phyloP scores from a whole-genome alignment of 140 eudicot genomes.

The Flaveria floridana region DNA sequence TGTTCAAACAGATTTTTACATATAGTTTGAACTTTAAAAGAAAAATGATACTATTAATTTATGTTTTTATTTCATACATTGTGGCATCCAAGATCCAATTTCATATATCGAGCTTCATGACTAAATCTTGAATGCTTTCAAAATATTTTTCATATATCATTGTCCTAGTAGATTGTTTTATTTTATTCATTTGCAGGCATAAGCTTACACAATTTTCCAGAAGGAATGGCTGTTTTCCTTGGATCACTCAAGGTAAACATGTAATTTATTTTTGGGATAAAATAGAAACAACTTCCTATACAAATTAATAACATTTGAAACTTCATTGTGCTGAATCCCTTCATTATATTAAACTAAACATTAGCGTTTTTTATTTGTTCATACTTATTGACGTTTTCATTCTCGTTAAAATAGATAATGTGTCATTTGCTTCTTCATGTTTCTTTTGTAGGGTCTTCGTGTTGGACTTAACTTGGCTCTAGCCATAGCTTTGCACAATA shows the following conservation, averaged over 20 bases:
- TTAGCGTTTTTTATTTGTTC: neutral
- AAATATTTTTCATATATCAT: neutral
- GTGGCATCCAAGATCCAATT: conserved; percentile 12
- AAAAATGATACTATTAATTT: neutral
- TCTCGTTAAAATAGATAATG: neutral
- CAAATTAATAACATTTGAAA: neutral
- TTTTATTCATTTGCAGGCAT: conserved; percentile 53
- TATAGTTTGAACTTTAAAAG: neutral
- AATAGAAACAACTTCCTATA: neutral
- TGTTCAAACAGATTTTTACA: neutral
- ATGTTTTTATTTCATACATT: neutral
- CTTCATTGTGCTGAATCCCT: neutral
- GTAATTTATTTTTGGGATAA: neutral
- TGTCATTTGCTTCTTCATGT: no score
- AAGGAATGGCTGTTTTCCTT: conserved; percentile 99
- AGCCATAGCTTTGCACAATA: conserved; percentile 97
- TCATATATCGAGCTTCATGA: conserved; percentile 12
- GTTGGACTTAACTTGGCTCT: conserved; percentile 94
- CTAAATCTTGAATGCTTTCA: neutral
- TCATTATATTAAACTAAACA: conserved; percentile 1
- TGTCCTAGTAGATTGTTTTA: conserved; percentile 11
- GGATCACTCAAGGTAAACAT: conserved; percentile 84
- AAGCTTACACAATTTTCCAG: conserved; percentile 97
- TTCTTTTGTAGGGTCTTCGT: conserved; percentile 70
- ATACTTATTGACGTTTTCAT: conserved; percentile 6